Percentiles rank a stretch among this genome's conserved stretches.
These are phyloP conservation scores for Westerdykella aurantiaca DNA, from an alignment of 2,329 filamentous ascomycete genomes.

Conservation along the genomic window DNA sequence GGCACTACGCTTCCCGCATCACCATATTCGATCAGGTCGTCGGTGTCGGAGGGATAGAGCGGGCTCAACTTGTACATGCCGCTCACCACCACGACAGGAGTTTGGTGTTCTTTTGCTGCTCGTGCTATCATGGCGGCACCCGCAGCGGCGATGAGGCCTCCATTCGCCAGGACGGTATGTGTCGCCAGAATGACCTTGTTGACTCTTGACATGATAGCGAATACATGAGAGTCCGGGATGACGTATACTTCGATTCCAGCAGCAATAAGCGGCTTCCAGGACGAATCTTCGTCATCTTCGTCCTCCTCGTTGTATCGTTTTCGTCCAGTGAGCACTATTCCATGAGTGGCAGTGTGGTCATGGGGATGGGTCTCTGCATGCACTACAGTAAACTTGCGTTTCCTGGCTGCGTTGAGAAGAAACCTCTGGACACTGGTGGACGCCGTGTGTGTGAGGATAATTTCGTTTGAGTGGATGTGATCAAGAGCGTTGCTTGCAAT, in stretches of 20 bases:
- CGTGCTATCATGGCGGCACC: conserved; percentile 80
- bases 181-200: conserved; percentile 93
- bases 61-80: conserved; percentile 94
- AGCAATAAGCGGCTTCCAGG: conserved; percentile 71
- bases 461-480: conserved; percentile 88
- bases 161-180: conserved; percentile 81
- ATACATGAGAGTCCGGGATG: conserved; percentile 77
- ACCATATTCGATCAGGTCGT: conserved; percentile 79
- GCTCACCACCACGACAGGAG: conserved; percentile 80
- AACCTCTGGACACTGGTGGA: conserved; percentile 86
- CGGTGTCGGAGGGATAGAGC: conserved; percentile 76
- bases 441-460: conserved; percentile 82
- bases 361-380: conserved; percentile 70
- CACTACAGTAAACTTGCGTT: conserved; percentile 87
- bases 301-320: conserved; percentile 41
- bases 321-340: conserved; percentile 53
- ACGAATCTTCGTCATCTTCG: conserved; percentile 49
- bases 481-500: conserved; percentile 84
- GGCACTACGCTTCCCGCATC: conserved; percentile 69
- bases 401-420: conserved; percentile 76
- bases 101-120: conserved; percentile 75
- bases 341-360: conserved; percentile 59
- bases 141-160: conserved; percentile 74
- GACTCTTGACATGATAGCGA: conserved; percentile 89
- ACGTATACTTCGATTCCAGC: conserved; percentile 77